Evolutionary conservation across 2,329 filamentous ascomycete genomes (phyloP), one percentile per base, ranked within the genome.

Genomic region (Aspergillus aculeatus): DNA sequence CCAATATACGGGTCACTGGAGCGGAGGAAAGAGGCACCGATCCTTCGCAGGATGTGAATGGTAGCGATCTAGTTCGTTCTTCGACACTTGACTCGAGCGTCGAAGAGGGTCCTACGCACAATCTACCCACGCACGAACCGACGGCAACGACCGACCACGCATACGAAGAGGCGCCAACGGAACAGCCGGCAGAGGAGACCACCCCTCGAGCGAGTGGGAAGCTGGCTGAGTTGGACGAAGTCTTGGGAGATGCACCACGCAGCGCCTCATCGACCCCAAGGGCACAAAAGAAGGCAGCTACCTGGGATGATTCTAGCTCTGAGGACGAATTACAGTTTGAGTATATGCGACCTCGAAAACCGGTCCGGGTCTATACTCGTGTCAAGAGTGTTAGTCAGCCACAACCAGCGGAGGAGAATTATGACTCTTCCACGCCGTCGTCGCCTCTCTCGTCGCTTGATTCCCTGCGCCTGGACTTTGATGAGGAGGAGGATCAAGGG

Each of bases 251-350:
- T 32, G 47, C 57, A 16, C 50, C 58, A 47, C 44, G 44, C 23
- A 56, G 31, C 49, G 23, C 50, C 12, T 61, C 61, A 5, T 63
- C 60, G 7, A 67, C 65, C 14, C 66, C 64, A 10, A 54, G 48
- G 4, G 29, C 58, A 10, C 62, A 63, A 11, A 50, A 59, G n/a
- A 56, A 62, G n/a, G 57, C 60, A 16, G 61, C 56, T 48, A 68
- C 69, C 54, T 72, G 68, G 62, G 67, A 71, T 54, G 59, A 73
- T 24, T 68, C 69, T 12, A 63, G 60, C 38, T 73, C 75, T 0
- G 75, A 74, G 2, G 76, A 77, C 57, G 76, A 75, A 53, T 55
- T 78, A 47, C 72, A 71, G 32, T 65, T 74, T 31, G 68, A 73
- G 14, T 29, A 67, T 31, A 64, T 67, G 53, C 60, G 69, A 1